Percentiles rank a stretch among this genome's conserved stretches.
Conservation (phyloP, 345 rosid species). For the Sonneratia caseolaris region DNA sequence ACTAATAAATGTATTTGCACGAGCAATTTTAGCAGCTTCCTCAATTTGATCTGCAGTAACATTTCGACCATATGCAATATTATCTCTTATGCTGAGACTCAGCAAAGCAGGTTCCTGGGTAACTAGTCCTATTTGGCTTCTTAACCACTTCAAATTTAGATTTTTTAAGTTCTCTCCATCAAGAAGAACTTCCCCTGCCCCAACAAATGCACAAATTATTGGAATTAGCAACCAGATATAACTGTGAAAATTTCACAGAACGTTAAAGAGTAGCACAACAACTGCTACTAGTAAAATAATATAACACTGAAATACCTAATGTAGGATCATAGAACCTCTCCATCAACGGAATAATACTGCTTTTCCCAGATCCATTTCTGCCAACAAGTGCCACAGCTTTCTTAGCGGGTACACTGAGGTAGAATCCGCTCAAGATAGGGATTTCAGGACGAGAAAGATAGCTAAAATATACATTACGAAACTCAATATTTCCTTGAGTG, state of each 20-base stretch:
- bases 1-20: slow-evolving; percentile 86
- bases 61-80: slow-evolving; percentile 83
- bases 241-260: slow-evolving; percentile 8
- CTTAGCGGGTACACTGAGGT: slow-evolving; percentile 93
- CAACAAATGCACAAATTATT: slow-evolving; percentile 14
- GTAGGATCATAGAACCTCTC: slow-evolving; percentile 99
- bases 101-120: slow-evolving; percentile 97
- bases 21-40: slow-evolving; percentile 96
- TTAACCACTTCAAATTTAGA: slow-evolving; percentile 80
- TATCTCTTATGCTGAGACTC: slow-evolving; percentile 79
- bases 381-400: slow-evolving; percentile 99
- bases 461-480: slow-evolving; percentile 95
- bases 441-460: slow-evolving; percentile 98
- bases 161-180: slow-evolving; percentile 96
- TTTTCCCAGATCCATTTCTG: slow-evolving; percentile 98
- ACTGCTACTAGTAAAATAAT: no score
- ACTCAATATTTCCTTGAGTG: slow-evolving; percentile 92
- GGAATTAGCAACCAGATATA: slow-evolving; percentile 12
- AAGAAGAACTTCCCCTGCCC: slow-evolving; percentile 94
- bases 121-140: slow-evolving; percentile 93
- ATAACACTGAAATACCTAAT: slow-evolving; percentile 42
- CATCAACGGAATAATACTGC: slow-evolving; percentile 97
- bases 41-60: slow-evolving; percentile 76
- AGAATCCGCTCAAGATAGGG: slow-evolving; percentile 95
- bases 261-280: no score